Evolutionary conservation across 2,329 filamentous ascomycete species (phyloP).

Genomic region (Lachnellula cervina): DNA sequence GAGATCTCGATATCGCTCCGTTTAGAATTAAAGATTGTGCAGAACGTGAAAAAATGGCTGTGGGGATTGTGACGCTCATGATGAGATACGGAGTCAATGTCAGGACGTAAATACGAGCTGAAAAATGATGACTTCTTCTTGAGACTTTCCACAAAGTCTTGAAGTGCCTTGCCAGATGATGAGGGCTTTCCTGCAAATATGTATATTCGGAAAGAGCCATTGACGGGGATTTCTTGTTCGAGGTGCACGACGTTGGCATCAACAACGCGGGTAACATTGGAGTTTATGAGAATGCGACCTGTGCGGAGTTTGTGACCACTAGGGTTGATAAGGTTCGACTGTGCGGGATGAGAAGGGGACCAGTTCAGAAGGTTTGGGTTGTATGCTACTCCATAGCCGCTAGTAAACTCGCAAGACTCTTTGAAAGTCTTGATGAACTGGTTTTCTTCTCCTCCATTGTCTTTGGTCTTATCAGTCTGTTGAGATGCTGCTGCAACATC

Average conservation of each 20-base stretch:
- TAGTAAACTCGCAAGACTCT: constrained; percentile 85
- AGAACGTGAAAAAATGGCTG: constrained; percentile 74
- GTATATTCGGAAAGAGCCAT: constrained; percentile 83
- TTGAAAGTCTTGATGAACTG: constrained; percentile 89
- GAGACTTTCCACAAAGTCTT: constrained; percentile 64
- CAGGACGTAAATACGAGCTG: constrained; percentile 55
- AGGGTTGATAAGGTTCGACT: constrained; percentile 65
- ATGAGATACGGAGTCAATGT: constrained; percentile 60
- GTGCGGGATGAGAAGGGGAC: constrained; percentile 66
- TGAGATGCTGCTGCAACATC: constrained; percentile 65
- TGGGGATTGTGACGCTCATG: constrained; percentile 85
- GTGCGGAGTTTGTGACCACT: constrained; percentile 61
- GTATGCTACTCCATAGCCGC: constrained; percentile 86
- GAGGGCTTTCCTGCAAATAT: constrained; percentile 71
- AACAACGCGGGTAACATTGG: constrained; percentile 78
- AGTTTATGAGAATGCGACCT: constrained; percentile 70
- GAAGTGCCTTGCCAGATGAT: constrained; percentile 56
- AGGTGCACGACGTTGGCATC: constrained; percentile 88
- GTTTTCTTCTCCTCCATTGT: constrained; percentile 51
- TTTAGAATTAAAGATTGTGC: constrained; percentile 65
- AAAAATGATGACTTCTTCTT: constrained; percentile 68
- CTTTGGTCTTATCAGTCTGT: constrained; percentile 29
- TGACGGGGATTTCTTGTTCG: constrained; percentile 84
- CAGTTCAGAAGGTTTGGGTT: constrained; percentile 79
- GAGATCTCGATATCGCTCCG: constrained; percentile 68